Conservation (phyloP, 345 rosid genomes). For the Capsella bursapastoris region DNA sequence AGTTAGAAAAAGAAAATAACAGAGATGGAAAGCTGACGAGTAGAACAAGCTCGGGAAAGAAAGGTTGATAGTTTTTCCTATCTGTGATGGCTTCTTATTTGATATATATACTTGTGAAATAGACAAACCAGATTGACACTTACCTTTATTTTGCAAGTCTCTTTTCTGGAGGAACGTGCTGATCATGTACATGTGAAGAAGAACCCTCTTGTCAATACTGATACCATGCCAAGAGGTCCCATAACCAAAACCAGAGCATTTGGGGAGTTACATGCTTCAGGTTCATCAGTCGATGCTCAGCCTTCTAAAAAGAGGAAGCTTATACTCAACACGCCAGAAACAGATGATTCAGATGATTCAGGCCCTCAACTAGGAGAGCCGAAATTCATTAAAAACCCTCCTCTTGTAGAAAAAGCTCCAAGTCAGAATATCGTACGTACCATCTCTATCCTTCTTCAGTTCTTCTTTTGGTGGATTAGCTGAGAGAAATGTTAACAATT, state of each 20-base stretch:
- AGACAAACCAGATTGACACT: slow-evolving; percentile 30
- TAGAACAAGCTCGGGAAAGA: slow-evolving; percentile 28
- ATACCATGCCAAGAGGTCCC: slow-evolving; percentile 12
- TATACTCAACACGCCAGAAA: slow-evolving; percentile 32
- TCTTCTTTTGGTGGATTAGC: slow-evolving; percentile 9
- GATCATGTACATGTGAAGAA: slow-evolving; percentile 31
- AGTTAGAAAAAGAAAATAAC: background rate
- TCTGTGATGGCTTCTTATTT: background rate
- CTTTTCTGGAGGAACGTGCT: slow-evolving; percentile 24
- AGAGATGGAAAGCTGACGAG: slow-evolving; percentile 33
- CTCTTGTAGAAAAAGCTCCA: slow-evolving; percentile 39
- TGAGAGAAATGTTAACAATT: slow-evolving; percentile 18
- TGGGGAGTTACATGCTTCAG: slow-evolving; percentile 23
- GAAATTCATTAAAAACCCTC: slow-evolving; percentile 17
- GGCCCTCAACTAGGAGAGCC: slow-evolving; percentile 33
- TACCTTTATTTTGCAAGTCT: slow-evolving; percentile 28
- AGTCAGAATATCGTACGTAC: slow-evolving; percentile 43
- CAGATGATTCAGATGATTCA: slow-evolving; percentile 12
- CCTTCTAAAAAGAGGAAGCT: slow-evolving; percentile 53
- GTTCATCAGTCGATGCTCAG: slow-evolving; percentile 26
- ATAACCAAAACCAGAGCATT: slow-evolving; percentile 32
- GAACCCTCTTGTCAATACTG: slow-evolving; percentile 30
- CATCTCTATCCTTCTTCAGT: slow-evolving; percentile 16
- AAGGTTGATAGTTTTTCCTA: slow-evolving; percentile 37
- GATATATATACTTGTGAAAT: background rate